A percentile compares a stretch with the other conserved stretches of the same genome.
Conservation (phyloP, 202 grass and related monocot species). For the Hordeum pubiflorum region DNA sequence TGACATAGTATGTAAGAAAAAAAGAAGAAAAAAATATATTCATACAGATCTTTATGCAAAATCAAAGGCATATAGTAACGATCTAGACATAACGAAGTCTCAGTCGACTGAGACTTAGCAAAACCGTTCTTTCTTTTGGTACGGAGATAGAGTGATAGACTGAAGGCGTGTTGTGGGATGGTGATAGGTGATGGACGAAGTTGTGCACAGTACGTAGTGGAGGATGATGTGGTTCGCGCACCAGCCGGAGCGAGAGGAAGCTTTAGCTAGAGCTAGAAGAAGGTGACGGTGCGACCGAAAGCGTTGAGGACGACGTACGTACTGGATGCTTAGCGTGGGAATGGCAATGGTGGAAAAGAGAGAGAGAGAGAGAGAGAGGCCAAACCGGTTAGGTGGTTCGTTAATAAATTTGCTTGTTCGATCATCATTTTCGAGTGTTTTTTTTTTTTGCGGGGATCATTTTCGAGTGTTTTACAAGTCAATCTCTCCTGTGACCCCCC, state of each 20-base stretch:
- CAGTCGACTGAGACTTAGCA: no score
- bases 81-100: no score
- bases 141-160: background rate
- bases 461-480: slow-evolving; percentile 29
- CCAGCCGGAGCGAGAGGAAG: background rate
- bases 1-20: no score
- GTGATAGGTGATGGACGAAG: no score
- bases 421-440: slow-evolving; percentile 20
- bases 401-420: background rate
- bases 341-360: background rate
- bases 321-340: background rate
- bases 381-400: background rate
- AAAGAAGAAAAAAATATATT: no score
- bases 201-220: no score
- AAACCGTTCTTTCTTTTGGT: no score
- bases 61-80: no score
- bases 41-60: no score
- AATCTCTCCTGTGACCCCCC: background rate
- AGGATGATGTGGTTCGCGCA: slow-evolving; percentile 25
- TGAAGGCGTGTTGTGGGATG: no score
- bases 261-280: background rate
- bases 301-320: background rate
- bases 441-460: no score
- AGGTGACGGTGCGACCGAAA: slow-evolving; percentile 8
- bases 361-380: background rate